Conservation (phyloP, 768 basidiomycete genomes). For the Russula emetica region DNA sequence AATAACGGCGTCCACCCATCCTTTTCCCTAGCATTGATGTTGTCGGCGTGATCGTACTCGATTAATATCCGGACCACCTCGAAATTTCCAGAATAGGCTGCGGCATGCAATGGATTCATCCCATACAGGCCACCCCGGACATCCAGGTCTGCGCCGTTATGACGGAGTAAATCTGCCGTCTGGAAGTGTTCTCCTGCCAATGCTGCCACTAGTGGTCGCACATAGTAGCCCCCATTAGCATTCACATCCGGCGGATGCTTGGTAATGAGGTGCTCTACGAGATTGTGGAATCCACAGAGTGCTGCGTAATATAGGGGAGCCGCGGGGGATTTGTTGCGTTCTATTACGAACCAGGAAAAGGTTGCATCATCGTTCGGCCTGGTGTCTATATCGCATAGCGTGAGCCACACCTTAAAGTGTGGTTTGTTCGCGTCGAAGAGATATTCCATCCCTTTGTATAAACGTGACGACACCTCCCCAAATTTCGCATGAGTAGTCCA, state of each 20-base stretch:
- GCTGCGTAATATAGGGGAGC: not conserved
- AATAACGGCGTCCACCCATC: not conserved
- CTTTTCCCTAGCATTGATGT: not conserved
- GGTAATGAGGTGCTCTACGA: not conserved
- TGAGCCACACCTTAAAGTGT: not conserved
- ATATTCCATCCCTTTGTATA: not conserved
- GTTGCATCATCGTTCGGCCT: no score
- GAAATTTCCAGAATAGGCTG: not conserved
- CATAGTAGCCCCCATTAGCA: not conserved
- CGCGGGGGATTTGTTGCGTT: not conserved
- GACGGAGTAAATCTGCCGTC: not conserved
- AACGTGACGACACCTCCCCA: not conserved
- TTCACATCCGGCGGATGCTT: not conserved
- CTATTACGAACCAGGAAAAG: not conserved
- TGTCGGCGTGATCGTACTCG: not conserved
- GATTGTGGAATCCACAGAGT: not conserved
- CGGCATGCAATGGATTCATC: not conserved
- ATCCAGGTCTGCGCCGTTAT: not conserved
- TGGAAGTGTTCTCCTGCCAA: not conserved
- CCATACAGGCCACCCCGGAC: no score
- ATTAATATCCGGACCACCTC: not conserved
- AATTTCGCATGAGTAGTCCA: not conserved
- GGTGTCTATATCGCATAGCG: not conserved
- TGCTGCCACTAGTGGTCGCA: not conserved
- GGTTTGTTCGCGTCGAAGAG: not conserved